phyloP scores from a whole-genome alignment of 2,329 filamentous ascomycete genomes.

The Trichoderma oligosporum region DNA sequence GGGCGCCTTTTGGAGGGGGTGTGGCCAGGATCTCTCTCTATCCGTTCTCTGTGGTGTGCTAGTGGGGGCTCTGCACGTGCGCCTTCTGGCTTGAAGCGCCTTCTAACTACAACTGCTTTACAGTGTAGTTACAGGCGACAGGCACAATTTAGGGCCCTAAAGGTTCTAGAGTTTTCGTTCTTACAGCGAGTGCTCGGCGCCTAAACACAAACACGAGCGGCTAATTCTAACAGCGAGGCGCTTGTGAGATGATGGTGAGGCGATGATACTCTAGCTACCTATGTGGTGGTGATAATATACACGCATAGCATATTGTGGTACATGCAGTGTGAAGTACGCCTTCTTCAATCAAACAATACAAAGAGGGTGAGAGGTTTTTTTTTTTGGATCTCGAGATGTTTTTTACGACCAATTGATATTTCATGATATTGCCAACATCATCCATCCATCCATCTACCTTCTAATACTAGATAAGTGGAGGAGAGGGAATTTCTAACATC shows the following conservation, averaged over 20 bases:
- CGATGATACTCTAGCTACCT: too few species aligned
- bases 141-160: not conserved
- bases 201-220: not conserved
- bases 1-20: not conserved
- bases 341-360: not conserved
- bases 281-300: too few species aligned
- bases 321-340: not conserved
- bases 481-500: not conserved
- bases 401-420: too few species aligned
- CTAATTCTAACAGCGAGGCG: not conserved
- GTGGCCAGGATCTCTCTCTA: not conserved
- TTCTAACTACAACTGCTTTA: not conserved
- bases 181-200: not conserved
- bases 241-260: too few species aligned
- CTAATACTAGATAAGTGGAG: not conserved
- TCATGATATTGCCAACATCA: not conserved
- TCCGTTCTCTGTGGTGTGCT: too few species aligned
- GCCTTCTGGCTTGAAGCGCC: not conserved
- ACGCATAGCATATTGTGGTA: too few species aligned
- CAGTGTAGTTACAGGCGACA: not conserved
- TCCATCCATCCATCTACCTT: too few species aligned
- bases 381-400: not conserved
- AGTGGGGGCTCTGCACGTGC: conserved; percentile 14
- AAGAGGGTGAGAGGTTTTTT: not conserved
- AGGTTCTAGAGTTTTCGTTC: not conserved